Conservation (phyloP, 176 grass and related monocot species). For the Hyparrhenia diplandra region DNA sequence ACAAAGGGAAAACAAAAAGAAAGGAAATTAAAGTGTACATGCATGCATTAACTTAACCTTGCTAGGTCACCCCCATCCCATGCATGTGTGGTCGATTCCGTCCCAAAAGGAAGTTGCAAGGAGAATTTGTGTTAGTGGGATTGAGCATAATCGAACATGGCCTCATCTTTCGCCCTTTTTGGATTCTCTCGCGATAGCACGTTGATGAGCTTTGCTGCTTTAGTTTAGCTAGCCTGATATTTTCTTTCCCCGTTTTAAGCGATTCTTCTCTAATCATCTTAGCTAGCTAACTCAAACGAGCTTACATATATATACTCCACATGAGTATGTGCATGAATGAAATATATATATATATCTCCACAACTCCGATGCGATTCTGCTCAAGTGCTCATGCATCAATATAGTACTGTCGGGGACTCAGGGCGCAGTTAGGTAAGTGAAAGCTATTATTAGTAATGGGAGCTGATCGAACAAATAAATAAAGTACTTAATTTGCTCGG, state of each 20-base stretch:
- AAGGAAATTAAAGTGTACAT: neutral
- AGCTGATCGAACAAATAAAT: neutral
- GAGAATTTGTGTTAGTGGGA: constrained; percentile 64
- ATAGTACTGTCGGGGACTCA: neutral
- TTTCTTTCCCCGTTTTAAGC: constrained; percentile 28
- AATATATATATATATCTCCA: neutral
- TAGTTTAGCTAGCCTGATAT: constrained; percentile 20
- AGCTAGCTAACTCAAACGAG: neutral
- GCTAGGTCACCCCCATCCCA: constrained; percentile 25
- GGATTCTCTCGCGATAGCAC: constrained; percentile 61
- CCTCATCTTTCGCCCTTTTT: constrained; percentile 41
- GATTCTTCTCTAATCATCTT: neutral
- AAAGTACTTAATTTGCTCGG: neutral
- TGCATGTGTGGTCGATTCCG: constrained; percentile 56
- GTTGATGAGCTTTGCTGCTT: constrained; percentile 7
- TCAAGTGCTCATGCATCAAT: neutral
- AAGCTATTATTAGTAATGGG: neutral
- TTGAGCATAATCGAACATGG: constrained; percentile 83
- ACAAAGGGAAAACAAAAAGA: neutral
- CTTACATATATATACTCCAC: no score
- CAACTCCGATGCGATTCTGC: neutral
- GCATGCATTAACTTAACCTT: neutral
- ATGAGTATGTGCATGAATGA: neutral
- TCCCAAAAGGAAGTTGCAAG: constrained; percentile 75
- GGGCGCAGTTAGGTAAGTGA: neutral